Evolutionary conservation across 257 asterid species (phyloP).

Genomic region (Capsicum chinense): DNA sequence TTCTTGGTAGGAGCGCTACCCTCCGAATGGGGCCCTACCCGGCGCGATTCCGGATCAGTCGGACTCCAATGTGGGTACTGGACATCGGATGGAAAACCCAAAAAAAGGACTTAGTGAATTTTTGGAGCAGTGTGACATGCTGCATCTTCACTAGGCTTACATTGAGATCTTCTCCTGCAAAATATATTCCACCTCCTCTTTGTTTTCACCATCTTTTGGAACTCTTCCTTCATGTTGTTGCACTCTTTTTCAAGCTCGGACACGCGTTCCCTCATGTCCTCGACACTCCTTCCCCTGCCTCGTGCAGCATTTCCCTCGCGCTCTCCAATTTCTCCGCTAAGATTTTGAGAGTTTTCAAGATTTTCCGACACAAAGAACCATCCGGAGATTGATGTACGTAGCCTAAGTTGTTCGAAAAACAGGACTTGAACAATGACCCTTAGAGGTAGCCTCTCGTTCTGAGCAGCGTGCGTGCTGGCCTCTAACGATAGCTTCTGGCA

Average conservation of each 20-base stretch:
- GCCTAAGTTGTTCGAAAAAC: conserved; percentile 84
- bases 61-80: too few relatives aligned
- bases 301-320: conserved; percentile 28
- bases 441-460: conserved; percentile 86
- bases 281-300: conserved; percentile 40
- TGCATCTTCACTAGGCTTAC: conserved; percentile 30
- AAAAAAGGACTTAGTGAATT: neutral
- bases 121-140: conserved; percentile 23
- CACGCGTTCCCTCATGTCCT: conserved; percentile 77
- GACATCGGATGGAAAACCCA: too few relatives aligned
- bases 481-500: conserved; percentile 91
- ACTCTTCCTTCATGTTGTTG: conserved; percentile 70
- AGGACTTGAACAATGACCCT: conserved; percentile 86
- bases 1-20: too few relatives aligned
- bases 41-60: too few relatives aligned
- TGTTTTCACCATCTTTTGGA: conserved; percentile 60
- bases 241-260: conserved; percentile 86
- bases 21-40: too few relatives aligned
- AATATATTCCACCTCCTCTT: conserved; percentile 82
- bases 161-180: conserved; percentile 61
- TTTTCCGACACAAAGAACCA: conserved; percentile 86
- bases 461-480: conserved; percentile 94
- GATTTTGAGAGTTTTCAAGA: conserved; percentile 63
- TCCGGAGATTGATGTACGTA: conserved; percentile 83
- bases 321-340: conserved; percentile 42